Conservation (phyloP, 1,284 basidiomycete species). For the Sanghuangporus weigelae region DNA sequence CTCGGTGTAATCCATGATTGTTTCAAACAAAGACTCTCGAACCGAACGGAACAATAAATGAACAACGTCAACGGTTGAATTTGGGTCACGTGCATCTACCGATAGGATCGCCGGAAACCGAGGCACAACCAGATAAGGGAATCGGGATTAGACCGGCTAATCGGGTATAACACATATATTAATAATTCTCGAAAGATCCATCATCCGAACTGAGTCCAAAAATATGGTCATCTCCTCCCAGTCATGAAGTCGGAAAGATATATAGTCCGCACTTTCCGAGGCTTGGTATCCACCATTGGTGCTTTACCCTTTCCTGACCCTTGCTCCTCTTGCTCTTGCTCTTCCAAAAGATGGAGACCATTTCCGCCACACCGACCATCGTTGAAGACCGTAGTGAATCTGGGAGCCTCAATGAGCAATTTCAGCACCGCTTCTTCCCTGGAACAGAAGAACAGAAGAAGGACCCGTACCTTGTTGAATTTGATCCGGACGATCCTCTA, state of each 20-base stretch:
- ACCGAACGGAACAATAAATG: too few relatives aligned
- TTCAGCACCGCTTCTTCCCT: conserved; percentile 14
- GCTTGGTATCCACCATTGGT: background rate
- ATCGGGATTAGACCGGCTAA: background rate
- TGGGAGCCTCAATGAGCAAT: conserved; percentile 13
- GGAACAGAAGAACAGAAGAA: conserved; percentile 16
- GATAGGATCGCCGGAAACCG: background rate
- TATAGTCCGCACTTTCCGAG: background rate
- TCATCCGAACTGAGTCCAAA: background rate
- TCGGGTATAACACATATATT: background rate
- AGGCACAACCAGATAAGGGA: background rate
- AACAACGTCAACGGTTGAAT: too few relatives aligned
- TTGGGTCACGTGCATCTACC: background rate
- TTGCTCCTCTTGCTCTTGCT: background rate
- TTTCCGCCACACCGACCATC: conserved; percentile 16
- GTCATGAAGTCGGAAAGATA: conserved; percentile 1
- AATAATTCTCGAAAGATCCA: background rate
- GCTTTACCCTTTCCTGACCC: background rate
- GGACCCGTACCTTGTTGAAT: conserved; percentile 31
- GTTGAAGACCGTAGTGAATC: conserved; percentile 13
- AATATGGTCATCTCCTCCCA: background rate
- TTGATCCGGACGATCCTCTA: conserved; percentile 33
- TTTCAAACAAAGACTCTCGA: background rate
- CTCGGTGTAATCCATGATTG: conserved; percentile 66
- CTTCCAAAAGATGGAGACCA: background rate